Conservation (phyloP, 2,329 filamentous ascomycete species). For the Colletotrichum sp. region DNA sequence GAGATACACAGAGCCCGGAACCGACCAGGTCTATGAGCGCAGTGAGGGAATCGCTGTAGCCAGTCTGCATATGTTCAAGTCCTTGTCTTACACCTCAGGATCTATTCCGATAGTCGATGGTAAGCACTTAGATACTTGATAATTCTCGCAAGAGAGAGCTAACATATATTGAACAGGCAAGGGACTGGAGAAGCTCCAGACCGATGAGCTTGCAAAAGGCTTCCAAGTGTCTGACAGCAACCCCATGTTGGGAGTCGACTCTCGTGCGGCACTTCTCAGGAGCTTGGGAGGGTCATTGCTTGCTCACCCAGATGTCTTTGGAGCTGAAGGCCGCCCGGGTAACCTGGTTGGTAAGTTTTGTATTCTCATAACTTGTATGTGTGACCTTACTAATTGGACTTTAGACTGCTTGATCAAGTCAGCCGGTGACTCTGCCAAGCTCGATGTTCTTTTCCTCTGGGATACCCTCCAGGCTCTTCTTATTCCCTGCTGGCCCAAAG, state of each 20-base stretch:
- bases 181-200: conserved; percentile 38
- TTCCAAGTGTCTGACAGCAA: conserved; percentile 52
- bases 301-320: conserved; percentile 42
- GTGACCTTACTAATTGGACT: background rate
- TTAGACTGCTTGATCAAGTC: conserved; percentile 45
- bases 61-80: conserved; percentile 53
- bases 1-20: conserved; percentile 47
- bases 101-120: conserved; percentile 37
- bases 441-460: conserved; percentile 49
- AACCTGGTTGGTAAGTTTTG: conserved; percentile 48
- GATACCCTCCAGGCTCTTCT: conserved; percentile 45
- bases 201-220: conserved; percentile 34
- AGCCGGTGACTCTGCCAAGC: conserved; percentile 26
- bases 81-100: conserved; percentile 39
- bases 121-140: conserved; percentile 18
- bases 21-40: conserved; percentile 37
- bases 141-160: background rate
- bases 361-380: background rate
- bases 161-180: conserved; percentile 24
- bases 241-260: conserved; percentile 49
- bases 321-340: conserved; percentile 46
- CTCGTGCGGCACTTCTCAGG: conserved; percentile 45
- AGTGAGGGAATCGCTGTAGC: conserved; percentile 59
- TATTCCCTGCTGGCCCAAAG: conserved; percentile 53
- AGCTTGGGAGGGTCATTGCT: conserved; percentile 47